Evolutionary conservation across 2,329 filamentous ascomycete species (phyloP).

Genomic region (Diaporthe amygdali): DNA sequence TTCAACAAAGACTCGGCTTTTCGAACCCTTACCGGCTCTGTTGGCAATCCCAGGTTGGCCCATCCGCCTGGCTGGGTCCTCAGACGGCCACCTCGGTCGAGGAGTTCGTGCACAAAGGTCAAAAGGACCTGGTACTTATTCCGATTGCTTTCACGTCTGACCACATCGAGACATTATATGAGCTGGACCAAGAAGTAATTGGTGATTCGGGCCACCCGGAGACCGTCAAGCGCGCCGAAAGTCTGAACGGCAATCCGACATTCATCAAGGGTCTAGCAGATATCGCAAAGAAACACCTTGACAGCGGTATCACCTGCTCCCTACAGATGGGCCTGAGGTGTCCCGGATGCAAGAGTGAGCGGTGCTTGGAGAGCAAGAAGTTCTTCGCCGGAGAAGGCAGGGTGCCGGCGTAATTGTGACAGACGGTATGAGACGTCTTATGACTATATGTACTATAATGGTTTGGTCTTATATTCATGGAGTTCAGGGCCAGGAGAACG

Average conservation of each 20-base stretch:
- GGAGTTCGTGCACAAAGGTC: slow-evolving; percentile 86
- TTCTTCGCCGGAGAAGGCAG: slow-evolving; percentile 56
- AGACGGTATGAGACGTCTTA: background rate
- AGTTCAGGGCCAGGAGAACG: background rate
- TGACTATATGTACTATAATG: background rate
- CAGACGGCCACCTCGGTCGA: slow-evolving; percentile 90
- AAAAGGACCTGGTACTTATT: slow-evolving; percentile 88
- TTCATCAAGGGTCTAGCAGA: slow-evolving; percentile 92
- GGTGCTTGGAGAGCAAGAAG: slow-evolving; percentile 79
- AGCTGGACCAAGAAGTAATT: slow-evolving; percentile 94
- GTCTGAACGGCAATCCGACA: slow-evolving; percentile 85
- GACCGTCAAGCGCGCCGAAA: slow-evolving; percentile 87
- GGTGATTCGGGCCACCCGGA: slow-evolving; percentile 80
- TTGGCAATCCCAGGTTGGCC: slow-evolving; percentile 98
- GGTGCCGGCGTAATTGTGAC: background rate
- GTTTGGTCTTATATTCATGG: background rate
- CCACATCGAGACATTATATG: slow-evolving; percentile 96
- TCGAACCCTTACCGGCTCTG: slow-evolving; percentile 91
- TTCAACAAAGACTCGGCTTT: slow-evolving; percentile 91
- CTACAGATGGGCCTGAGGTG: slow-evolving; percentile 89
- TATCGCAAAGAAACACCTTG: slow-evolving; percentile 81
- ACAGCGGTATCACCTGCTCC: slow-evolving; percentile 71
- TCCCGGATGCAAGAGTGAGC: slow-evolving; percentile 89
- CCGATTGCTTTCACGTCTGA: slow-evolving; percentile 99
- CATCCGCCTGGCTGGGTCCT: slow-evolving; percentile 92